Base-by-base conservation (phyloP, 1,284 basidiomycete genomes). In the Cryptococcus hybrid region DNA sequence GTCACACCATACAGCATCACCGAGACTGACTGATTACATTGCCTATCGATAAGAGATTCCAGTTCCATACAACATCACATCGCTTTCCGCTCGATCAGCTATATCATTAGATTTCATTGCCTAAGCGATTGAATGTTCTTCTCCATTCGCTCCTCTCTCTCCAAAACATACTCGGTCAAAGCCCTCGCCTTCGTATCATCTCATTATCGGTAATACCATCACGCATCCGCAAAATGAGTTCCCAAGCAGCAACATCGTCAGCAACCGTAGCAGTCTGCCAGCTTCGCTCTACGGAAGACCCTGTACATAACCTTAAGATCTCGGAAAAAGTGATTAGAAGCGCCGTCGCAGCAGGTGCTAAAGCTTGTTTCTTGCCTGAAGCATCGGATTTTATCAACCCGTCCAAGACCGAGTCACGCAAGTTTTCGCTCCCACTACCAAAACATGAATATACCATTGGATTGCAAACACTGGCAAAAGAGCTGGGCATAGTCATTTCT, bases 311-410 rank as follows among this genome's bases (percentile, higher is more conserved):
- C 62, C 61, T 77, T 40, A 47, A 50, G 5, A 60, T 75, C 7
- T 78, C 73, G 8, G 45, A 51, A 18, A 62, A 62, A n/a, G 67
- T 82, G n/a, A 70, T 83, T 40, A 62, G 70, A 5, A 59, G 73
- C 7, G 80, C 81, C 0, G 77, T 75, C 0, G 48, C 51, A 3
- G 75, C 73, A 0, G 79, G 79, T 0, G 80, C 80, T 2, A 72
- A 71, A 73, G 73, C 73, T 11, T 65, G 80, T 54, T 81, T 79
- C 58, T 68, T 82, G 5, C 81, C 81, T 15, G 81, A 82, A 69
- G 79, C 82, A 0, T 71, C 79, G 24, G 82, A 83, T 63, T 83
- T 82, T 51, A 82, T 83, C 57, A 77, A 79, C 1, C 71, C 76
- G 7, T 69, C 74, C 12, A 60, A 71, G 3, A 58, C 73, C 30